Evolutionary conservation across 192 early-diverging fungal species (phyloP), one percentile per base, ranked within the genome.

Genomic region (Chytriomyces hyalinus): DNA sequence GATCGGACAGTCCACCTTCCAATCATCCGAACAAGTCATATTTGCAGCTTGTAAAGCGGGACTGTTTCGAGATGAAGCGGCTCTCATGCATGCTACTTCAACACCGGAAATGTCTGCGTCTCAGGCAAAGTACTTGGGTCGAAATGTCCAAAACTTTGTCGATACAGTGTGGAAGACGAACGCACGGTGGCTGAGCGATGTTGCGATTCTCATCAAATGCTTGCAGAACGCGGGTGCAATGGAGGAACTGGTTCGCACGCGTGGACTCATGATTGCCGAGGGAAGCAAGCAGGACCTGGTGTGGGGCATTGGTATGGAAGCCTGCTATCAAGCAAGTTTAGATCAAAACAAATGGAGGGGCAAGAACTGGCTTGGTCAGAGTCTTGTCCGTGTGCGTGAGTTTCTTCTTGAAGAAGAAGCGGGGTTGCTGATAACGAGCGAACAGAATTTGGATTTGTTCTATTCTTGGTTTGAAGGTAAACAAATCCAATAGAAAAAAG

Each of bases 41-140:
- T 70, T 70, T 36, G 69, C 69, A 57, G 69, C 69, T 7, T 50
- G 6, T 51, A 70, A 70, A 60, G 69, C 69, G 7, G 69, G 49
- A 10, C 69, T 70, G 6, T 70, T 70, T 28, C 3, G 20, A 10
- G 69, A 70, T 15, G 4, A 50, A 6, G 50, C 49, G 45, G 15
- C 50, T n/a, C 57, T 70, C n/a, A 24, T 9, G 45, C 2, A 15
- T 6, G 69, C 28, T 10, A 9, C 50, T 7, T 17, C n/a, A 8
- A 26, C 49, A 24, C 69, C 69, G 11, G 17, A 1, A n/a, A 70
- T 70, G 47, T n/a, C 49, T 20, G 49, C 69, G 47, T 24, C 8
- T 3, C 10, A 13, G 9, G 69, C 69, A 50, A 70, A 70, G 28
- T 6, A 8, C 20, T 26, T 70, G 2, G 69, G 69, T 22, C 47